Evolutionary conservation across 164 flowering plant genomes (phyloP), one percentile per base, ranked within the genome.

Genomic region (Hamamelis virginiana): DNA sequence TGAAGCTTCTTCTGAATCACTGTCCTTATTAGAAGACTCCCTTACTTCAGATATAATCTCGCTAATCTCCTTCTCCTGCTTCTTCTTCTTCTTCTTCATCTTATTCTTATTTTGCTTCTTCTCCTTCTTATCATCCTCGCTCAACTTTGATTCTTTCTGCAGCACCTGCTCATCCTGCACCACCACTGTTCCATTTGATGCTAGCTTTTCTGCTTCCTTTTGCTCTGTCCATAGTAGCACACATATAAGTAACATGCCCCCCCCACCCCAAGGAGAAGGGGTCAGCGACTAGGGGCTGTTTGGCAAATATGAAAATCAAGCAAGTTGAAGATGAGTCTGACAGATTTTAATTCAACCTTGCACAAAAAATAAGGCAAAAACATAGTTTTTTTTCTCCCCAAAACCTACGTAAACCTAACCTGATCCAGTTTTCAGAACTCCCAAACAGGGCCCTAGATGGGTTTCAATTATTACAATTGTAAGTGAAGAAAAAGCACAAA

Each of bases 1-100:
- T 0, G 64, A 60, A 59, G 33, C 78, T 48, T 88, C 92, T 69
- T 87, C 97, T 0, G 64, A 60, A 72, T 80, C 88, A 76, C 82
- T 78, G 6, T 75, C 81, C 44, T 63, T 72, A 19, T 76, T 80
- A 22, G 50, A 43, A 46, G 71, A 21, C 21, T 85, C 69, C 64
- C 73, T 83, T 16, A 74, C 82, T 62, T 77, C 72, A 74, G 85
- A 75, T 22, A 74, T 75, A 63, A 70, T 69, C 62, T 80, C 79
- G 16, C 50, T 73, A 61, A 74, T 73, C 16, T 12, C 52, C 27
- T 70, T 66, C 59, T 69, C 68, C 68, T 78, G 59, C 66, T 74
- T 72, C 66, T 75, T 57, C 65, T 74, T 72, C 70, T 78, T 65
- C 68, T 78, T 63, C 52, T 83, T 72, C 68, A 70, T 79, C 59